Evolutionary conservation across 176 grass and related monocot genomes (phyloP), one percentile per base, ranked within the genome.

Genomic region (Hordeum vulgare): DNA sequence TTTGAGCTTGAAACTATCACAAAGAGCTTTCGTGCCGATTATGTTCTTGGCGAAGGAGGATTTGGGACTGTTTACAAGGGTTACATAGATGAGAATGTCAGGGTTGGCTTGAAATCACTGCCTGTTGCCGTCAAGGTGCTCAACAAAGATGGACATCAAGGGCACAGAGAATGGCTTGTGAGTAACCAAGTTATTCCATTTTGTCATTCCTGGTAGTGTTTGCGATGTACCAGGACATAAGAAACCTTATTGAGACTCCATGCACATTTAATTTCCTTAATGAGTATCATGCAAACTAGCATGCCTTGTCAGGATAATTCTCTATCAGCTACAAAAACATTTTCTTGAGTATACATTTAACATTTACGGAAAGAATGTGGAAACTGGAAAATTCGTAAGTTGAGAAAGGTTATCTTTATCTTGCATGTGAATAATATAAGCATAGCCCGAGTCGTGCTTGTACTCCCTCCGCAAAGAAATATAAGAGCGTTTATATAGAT

Each of bases 11-110:
- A 99, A 81, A 99, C 93, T 1, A 99, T 99, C 62, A 99, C 96
- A 75, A 99, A 99, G 89, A 96, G 89, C 81, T 99, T 99, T 86
- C 93, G 97, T 44, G 78, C 84, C 4, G 97, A 99, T 82, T 99
- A 99, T 80, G 88, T 96, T 67, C 97, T 99, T 78, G 97, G 97
- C 12, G 93, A 94, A 92, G 97, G 97, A 78, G 97, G 97, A n/a
- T 99, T 99, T 83, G 97, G 97, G 70, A 96, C 97, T 3, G 97
- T 99, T 85, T 99, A 94, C 89, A 99, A 99, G 83, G 97, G 97
- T 41, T 99, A 99, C 42, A 99, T 99, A 92, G 97, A 99, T 69
- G 97, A 99, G 81, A 99, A 99, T 92, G 97, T 99, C 40, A 91
- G 97, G 71, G 93, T 99, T 41, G 91, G 97, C 24, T 83, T 99